Base-by-base conservation (phyloP, 805 yeast species). In the Spathaspora sp. region DNA sequence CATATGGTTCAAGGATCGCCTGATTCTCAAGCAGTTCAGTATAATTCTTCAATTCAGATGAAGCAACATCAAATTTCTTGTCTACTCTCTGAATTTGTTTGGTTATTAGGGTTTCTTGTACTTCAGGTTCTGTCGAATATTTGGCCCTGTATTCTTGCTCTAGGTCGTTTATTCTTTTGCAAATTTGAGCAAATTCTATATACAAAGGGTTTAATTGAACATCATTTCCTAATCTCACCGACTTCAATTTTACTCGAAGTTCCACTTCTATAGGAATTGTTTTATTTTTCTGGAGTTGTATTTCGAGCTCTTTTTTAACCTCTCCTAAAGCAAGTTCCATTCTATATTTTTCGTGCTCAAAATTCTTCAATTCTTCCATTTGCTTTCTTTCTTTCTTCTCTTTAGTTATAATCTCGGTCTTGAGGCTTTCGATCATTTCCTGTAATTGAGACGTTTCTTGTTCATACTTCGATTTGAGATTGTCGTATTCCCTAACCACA, bases 291-390 rank as follows among this genome's bases (percentile, higher is more conserved):
- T 44, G 17, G 6, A 9, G 19, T 16, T 49, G 49, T 12, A 46
- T 17, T n/a, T 58, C 56, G 6, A 46, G 40, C 31, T 58, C 56
- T 17, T 50, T 50, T 28, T 45, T 48, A 3, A 49, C 26, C 28
- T 56, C 58, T 3, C 10, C 35, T 23, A 48, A 42, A 10, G 44
- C 49, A 35, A 35, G 44, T 10, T 45, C 46, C 19, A 48, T 18
- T n/a, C 44, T 49, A 42, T 48, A 48, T 2, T 44, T 44, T 28
- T 26, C 35, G 10, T 52, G 47, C n/a, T 52, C 54, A 16, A 52
- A 14, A 14, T 40, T 8, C 10, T 46, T 10, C 3, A 48, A 40
- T 12, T 49, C 46, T 29, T 6, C 39, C 35, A 49, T 54, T 29
- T 53, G 49, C 9, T 45, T 48, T 12, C 49, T 49, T 19, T 53